Base-by-base conservation (phyloP, 1,284 basidiomycete species). In the Ustilago shanxiensis region DNA sequence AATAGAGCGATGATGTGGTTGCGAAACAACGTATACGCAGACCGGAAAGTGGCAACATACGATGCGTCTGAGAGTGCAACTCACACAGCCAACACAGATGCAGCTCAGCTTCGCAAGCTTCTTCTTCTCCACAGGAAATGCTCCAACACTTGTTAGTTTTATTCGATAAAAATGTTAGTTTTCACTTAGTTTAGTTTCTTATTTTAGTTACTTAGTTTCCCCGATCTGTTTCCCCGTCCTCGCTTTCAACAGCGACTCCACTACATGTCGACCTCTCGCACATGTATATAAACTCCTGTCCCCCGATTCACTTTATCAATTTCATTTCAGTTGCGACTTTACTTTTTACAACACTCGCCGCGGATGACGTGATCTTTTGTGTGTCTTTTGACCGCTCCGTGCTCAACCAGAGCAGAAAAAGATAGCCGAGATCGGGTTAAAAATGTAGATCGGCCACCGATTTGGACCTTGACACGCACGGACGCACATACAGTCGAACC, bases 281-380 rank as follows among this genome's bases (percentile, higher is more conserved):
- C n/a, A n/a, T n/a, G n/a, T n/a, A n/a, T n/a, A n/a, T n/a, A n/a
- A n/a, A n/a, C n/a, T n/a, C n/a, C n/a, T n/a, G n/a, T n/a, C n/a
- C n/a, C n/a, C n/a, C n/a, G n/a, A n/a, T n/a, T n/a, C n/a, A n/a
- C n/a, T n/a, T n/a, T n/a, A n/a, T n/a, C n/a, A n/a, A n/a, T n/a
- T n/a, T n/a, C n/a, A n/a, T n/a, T n/a, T n/a, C n/a, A n/a, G n/a
- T n/a, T n/a, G n/a, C n/a, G n/a, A n/a, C n/a, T n/a, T n/a, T n/a
- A n/a, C n/a, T n/a, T n/a, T n/a, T n/a, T n/a, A n/a, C n/a, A n/a
- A n/a, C n/a, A n/a, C n/a, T n/a, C n/a, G 31, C 57, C 26, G 49
- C 58, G 37, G 63, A 65, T 65, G 63, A 65, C 63, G 63, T 65
- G 63, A 65, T 65, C 37, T 37, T 37, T 13, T 51, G 29, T 26